These are phyloP conservation scores for Parachaetomium inaequale DNA, from an alignment of 495 filamentous ascomycete species.

Conservation along the genomic window DNA sequence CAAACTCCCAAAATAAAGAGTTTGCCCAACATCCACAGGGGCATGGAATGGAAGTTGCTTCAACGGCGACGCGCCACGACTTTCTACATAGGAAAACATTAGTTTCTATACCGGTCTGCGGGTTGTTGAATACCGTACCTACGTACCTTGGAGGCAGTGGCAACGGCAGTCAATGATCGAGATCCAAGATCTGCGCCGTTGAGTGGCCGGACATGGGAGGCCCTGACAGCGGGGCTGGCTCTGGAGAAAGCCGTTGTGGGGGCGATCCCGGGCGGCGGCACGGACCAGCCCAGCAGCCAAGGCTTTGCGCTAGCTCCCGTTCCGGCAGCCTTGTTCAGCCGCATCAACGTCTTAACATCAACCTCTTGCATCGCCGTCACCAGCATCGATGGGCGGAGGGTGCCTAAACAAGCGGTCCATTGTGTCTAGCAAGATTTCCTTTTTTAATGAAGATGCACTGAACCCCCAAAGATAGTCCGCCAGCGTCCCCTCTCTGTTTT, in stretches of 20 bases:
- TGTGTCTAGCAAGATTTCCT: too few species aligned
- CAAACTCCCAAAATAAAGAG: not conserved
- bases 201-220: not conserved
- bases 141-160: not conserved
- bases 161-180: not conserved
- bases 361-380: not conserved
- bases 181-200: not conserved
- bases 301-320: conserved; percentile 3
- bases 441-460: too few species aligned
- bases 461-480: too few species aligned
- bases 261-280: not conserved
- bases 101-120: not conserved
- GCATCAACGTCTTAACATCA: conserved; percentile 14
- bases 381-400: not conserved
- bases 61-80: not conserved
- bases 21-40: not conserved
- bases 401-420: too few species aligned
- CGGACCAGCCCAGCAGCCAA: not conserved
- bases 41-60: not conserved
- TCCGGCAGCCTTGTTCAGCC: conserved; percentile 16
- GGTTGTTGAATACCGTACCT: too few species aligned
- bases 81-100: not conserved
- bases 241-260: conserved; percentile 14
- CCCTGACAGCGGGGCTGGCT: conserved; percentile 5
- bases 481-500: too few species aligned